Evolutionary conservation across 2,329 filamentous ascomycete species (phyloP).

Genomic region (Colletotrichum sp.): DNA sequence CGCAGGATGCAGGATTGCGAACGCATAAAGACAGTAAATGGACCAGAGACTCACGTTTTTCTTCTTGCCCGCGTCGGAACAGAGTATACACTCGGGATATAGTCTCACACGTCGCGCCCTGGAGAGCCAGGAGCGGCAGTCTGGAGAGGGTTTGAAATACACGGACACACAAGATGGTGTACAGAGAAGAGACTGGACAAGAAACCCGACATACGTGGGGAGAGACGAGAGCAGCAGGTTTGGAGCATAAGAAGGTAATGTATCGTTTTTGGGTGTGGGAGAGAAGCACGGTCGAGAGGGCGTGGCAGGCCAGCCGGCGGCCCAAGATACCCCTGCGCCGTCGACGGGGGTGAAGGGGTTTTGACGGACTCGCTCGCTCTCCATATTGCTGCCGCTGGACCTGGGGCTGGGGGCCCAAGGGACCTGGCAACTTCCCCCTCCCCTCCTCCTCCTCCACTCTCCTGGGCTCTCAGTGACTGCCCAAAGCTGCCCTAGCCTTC

Average conservation of each 20-base stretch:
- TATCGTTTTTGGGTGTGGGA: conserved; percentile 14
- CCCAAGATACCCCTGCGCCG: conserved; percentile 23
- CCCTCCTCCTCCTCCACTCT: not conserved
- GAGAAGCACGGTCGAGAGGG: conserved; percentile 12
- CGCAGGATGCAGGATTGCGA: not conserved
- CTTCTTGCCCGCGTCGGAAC: not conserved
- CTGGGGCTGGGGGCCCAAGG: not conserved
- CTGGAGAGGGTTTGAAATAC: conserved; percentile 34
- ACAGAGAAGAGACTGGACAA: conserved; percentile 37
- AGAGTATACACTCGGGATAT: conserved; percentile 17
- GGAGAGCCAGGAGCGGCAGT: conserved; percentile 51
- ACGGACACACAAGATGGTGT: conserved; percentile 25
- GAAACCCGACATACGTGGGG: conserved; percentile 19
- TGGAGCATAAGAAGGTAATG: conserved; percentile 20
- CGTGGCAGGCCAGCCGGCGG: conserved; percentile 17
- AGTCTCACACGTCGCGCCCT: conserved; percentile 47
- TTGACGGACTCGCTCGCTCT: not conserved
- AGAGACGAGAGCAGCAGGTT: not conserved
- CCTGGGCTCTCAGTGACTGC: not conserved
- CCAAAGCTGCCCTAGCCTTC: not conserved
- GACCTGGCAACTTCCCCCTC: not conserved
- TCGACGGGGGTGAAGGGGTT: not conserved
- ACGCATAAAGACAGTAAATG: not conserved
- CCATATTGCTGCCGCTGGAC: not conserved
- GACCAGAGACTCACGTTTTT: conserved; percentile 6